These are phyloP conservation scores for Neoboletus brunneissimus DNA, from an alignment of 768 basidiomycete genomes.

Conservation along the genomic window DNA sequence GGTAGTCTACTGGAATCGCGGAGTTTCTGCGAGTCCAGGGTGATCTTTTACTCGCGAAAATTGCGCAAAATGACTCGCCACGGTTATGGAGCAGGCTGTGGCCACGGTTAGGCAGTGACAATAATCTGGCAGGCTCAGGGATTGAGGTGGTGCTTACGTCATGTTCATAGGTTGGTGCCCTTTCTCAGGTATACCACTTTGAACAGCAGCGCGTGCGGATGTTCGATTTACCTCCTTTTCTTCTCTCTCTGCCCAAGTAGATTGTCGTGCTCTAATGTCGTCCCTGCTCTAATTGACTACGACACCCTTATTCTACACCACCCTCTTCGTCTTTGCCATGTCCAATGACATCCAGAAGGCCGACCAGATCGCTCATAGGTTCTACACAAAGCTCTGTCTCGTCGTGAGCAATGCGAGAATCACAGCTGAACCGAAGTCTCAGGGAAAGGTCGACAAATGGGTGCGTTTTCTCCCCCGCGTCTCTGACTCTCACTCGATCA, in stretches of 20 bases:
- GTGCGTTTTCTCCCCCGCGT: conserved; percentile 40
- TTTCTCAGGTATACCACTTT: conserved; percentile 15
- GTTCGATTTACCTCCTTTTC: conserved; percentile 22
- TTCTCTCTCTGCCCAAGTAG: conserved; percentile 16
- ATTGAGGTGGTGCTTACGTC: conserved; percentile 25
- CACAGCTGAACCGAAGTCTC: conserved; percentile 45
- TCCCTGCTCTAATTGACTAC: conserved; percentile 23
- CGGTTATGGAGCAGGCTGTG: neutral
- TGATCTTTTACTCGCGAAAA: neutral
- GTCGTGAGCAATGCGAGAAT: conserved; percentile 71
- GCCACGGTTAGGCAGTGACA: conserved; percentile 3
- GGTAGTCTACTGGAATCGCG: conserved; percentile 3
- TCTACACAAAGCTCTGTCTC: conserved; percentile 79
- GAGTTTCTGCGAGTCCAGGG: neutral
- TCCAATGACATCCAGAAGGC: conserved; percentile 62
- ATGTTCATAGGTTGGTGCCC: conserved; percentile 13
- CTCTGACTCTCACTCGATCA: neutral
- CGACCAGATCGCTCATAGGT: conserved; percentile 82
- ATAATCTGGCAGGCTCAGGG: conserved; percentile 13
- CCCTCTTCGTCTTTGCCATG: conserved; percentile 36
- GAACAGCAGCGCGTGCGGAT: conserved; percentile 19
- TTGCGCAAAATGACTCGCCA: conserved; percentile 5
- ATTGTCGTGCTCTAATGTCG: conserved; percentile 31
- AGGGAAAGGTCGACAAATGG: conserved; percentile 75
- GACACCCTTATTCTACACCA: conserved; percentile 2